Base-by-base conservation (phyloP, 768 basidiomycete species). In the Podaxis mareebaensis region DNA sequence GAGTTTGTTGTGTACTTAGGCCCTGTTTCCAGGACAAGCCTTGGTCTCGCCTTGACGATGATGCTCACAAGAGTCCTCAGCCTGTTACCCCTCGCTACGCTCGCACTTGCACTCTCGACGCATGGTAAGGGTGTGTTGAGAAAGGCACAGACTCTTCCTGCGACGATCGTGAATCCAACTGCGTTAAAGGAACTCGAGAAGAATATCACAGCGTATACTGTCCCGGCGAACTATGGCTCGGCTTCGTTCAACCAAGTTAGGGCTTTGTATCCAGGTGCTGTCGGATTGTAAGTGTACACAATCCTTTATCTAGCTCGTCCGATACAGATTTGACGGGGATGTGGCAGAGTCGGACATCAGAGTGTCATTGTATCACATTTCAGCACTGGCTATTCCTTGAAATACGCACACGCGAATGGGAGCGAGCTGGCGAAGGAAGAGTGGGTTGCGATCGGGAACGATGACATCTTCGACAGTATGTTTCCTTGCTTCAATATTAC, bases 401-500 rank as follows among this genome's bases (percentile, higher is more conserved):
- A 65, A 42, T 73, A 73, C 52, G 65, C 67, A 3, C 64, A 72
- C 58, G 67, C 66, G 12, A 71, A 70, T 60, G 72, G 72, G 38
- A 71, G 66, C 20, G 44, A 64, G 51, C 33, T 73, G 24, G 64
- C 70, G 4, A 39, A 49, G 24, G 53, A 51, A 7, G 57, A 68
- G 24, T 64, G 65, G 65, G 60, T 73, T 28, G 28, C 53, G 10
- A 62, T 67, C 24, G 39, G 58, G 39, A 69, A 70, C 46, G 66
- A 72, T 53, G 71, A 69, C 4, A 69, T 73, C 6, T 72, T 70
- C 28, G 72, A 72, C 51, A 70, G 72, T 73, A 54, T 22, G 71
- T 67, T 40, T 40, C 22, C 36, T 39, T 28, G 11, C 3, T 36
- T 44, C 42, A 20, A 44, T 42, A n/a, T 24, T 28, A 22, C 20